Conservation (phyloP, 257 asterid species). For the Coffea eugenioides region DNA sequence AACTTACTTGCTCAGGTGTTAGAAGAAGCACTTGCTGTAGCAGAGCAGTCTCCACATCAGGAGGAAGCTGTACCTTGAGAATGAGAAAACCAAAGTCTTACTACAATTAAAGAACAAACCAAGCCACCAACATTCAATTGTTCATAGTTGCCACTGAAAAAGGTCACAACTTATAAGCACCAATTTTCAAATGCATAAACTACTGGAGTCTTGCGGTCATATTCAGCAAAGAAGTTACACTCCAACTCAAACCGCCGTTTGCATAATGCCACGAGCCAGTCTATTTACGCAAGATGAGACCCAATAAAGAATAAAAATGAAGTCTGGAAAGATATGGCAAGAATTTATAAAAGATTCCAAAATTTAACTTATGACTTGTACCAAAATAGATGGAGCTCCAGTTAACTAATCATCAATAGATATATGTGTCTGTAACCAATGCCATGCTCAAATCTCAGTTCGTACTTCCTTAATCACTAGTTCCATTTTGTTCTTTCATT, state of each 20-base stretch:
- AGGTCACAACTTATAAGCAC: neutral
- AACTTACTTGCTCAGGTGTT: conserved; percentile 73
- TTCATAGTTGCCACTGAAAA: neutral
- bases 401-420: no score
- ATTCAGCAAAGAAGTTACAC: neutral
- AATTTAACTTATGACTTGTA: neutral
- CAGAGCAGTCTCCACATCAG: conserved; percentile 63
- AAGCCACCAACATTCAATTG: neutral
- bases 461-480: neutral
- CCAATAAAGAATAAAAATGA: neutral
- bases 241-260: neutral
- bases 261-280: neutral
- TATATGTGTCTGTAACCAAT: no score
- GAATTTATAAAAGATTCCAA: neutral
- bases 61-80: conserved; percentile 54
- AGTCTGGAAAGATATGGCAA: neutral
- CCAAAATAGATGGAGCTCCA: neutral
- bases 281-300: neutral
- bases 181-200: neutral
- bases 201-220: neutral
- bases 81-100: neutral
- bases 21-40: conserved; percentile 78
- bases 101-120: neutral
- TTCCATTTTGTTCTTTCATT: neutral
- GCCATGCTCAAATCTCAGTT: neutral